These are phyloP conservation scores for Colletotrichum sp. DNA, from an alignment of 2,329 filamentous ascomycete species.

Conservation along the genomic window DNA sequence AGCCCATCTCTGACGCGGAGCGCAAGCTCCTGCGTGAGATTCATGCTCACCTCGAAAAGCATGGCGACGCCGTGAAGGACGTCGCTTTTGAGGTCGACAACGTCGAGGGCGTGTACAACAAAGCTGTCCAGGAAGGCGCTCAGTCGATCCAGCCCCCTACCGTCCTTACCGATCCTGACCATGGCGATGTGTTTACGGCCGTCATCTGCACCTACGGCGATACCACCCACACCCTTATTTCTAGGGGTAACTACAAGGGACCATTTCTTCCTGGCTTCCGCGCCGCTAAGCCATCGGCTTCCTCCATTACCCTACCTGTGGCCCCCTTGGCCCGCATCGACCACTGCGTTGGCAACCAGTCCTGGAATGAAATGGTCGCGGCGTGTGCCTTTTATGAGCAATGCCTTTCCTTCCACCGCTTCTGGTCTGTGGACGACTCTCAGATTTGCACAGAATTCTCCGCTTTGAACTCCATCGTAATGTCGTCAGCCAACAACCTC, in stretches of 20 bases:
- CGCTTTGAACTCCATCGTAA: conserved; percentile 87
- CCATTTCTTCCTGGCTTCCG: conserved; percentile 86
- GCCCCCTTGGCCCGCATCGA: conserved; percentile 80
- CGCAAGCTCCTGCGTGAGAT: conserved; percentile 73
- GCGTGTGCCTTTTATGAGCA: conserved; percentile 81
- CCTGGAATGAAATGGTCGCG: conserved; percentile 85
- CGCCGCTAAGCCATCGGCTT: conserved; percentile 47
- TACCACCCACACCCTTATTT: conserved; percentile 91
- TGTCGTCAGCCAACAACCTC: conserved; percentile 82
- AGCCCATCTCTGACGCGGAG: conserved; percentile 69
- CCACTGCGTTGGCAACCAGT: conserved; percentile 97
- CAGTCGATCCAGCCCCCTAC: conserved; percentile 66
- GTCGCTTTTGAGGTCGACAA: conserved; percentile 95
- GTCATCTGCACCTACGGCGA: conserved; percentile 93
- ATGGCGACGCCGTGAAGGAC: conserved; percentile 94
- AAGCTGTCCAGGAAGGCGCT: conserved; percentile 71
- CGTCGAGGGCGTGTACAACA: conserved; percentile 78
- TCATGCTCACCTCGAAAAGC: conserved; percentile 80
- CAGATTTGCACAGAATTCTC: conserved; percentile 94
- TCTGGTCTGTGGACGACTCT: conserved; percentile 95
- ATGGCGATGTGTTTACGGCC: conserved; percentile 74
- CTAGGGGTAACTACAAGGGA: conserved; percentile 71
- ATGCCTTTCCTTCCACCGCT: conserved; percentile 90
- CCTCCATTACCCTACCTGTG: conserved; percentile 57
- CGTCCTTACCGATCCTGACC: conserved; percentile 57